phyloP scores from a whole-genome alignment of 2,329 filamentous ascomycete species.

The Tothia fuscella region DNA sequence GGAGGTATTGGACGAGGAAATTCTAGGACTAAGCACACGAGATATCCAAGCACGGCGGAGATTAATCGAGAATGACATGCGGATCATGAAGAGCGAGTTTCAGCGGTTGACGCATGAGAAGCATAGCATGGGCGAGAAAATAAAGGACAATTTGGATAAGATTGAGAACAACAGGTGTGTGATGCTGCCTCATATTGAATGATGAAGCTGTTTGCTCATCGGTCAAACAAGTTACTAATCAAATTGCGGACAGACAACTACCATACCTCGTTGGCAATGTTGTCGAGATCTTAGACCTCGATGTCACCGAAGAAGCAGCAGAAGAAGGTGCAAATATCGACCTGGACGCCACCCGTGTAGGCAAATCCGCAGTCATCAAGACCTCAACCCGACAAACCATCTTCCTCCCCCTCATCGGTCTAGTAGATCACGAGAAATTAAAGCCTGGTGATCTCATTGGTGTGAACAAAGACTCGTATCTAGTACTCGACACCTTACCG shows the following conservation, averaged over 20 bases:
- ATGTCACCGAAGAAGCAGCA: conserved; percentile 87
- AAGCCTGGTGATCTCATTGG: conserved; percentile 95
- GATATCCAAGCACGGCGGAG: conserved; percentile 87
- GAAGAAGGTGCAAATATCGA: conserved; percentile 99
- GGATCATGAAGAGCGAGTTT: conserved; percentile 97
- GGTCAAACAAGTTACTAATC: background rate
- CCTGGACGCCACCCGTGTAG: conserved; percentile 87
- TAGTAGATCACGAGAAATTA: conserved; percentile 88
- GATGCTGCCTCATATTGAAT: background rate
- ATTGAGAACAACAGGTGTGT: conserved; percentile 94
- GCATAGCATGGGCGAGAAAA: conserved; percentile 92
- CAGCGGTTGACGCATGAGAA: conserved; percentile 93
- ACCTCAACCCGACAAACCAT: conserved; percentile 97
- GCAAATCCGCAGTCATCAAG: conserved; percentile 98
- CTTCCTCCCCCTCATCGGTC: conserved; percentile 90
- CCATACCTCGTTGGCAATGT: conserved; percentile 98
- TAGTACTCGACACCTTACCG: conserved; percentile 89
- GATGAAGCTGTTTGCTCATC: background rate
- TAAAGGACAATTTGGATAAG: conserved; percentile 98
- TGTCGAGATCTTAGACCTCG: conserved; percentile 90
- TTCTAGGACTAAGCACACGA: conserved; percentile 82
- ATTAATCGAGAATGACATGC: conserved; percentile 90
- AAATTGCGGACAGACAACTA: conserved; percentile 56
- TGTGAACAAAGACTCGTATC: conserved; percentile 98
- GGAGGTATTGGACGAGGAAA: conserved; percentile 82